Evolutionary conservation across 768 basidiomycete genomes (phyloP).

Genomic region (Suillus decipiens): DNA sequence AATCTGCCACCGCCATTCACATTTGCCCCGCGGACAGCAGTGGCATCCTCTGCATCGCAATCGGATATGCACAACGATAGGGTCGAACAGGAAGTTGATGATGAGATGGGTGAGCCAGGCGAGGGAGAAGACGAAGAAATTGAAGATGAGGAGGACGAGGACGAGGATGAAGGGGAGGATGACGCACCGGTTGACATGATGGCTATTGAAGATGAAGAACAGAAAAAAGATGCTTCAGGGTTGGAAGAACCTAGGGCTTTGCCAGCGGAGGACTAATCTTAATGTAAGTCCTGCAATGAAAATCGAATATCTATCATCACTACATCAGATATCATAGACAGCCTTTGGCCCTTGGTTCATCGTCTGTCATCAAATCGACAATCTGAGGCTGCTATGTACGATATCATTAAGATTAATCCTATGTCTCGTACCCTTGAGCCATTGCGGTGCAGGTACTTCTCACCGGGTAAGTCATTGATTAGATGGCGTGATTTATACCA

Average conservation of each 20-base stretch:
- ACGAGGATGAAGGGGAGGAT: slow-evolving; percentile 39
- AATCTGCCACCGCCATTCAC: slow-evolving; percentile 29
- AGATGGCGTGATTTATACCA: background rate
- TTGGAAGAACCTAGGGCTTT: background rate
- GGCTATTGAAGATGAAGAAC: slow-evolving; percentile 46
- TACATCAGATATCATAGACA: background rate
- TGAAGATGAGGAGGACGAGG: slow-evolving; percentile 28
- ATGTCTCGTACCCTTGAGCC: background rate
- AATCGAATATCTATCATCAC: background rate
- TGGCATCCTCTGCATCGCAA: slow-evolving; percentile 31
- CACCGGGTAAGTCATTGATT: background rate
- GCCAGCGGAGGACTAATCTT: background rate
- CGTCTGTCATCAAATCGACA: background rate
- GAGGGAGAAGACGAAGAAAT: slow-evolving; percentile 33
- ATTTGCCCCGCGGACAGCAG: slow-evolving; percentile 30
- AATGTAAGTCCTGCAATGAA: background rate
- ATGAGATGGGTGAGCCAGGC: slow-evolving; percentile 37
- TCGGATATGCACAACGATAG: slow-evolving; percentile 20
- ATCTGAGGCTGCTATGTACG: background rate
- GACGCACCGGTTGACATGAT: slow-evolving; percentile 45
- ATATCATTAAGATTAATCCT: background rate
- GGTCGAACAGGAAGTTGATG: slow-evolving; percentile 29
- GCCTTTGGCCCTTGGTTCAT: background rate
- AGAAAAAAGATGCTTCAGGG: slow-evolving; percentile 35
- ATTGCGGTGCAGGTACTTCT: background rate